Evolutionary conservation across 345 rosid species (phyloP).

Genomic region (Garcia nutans): DNA sequence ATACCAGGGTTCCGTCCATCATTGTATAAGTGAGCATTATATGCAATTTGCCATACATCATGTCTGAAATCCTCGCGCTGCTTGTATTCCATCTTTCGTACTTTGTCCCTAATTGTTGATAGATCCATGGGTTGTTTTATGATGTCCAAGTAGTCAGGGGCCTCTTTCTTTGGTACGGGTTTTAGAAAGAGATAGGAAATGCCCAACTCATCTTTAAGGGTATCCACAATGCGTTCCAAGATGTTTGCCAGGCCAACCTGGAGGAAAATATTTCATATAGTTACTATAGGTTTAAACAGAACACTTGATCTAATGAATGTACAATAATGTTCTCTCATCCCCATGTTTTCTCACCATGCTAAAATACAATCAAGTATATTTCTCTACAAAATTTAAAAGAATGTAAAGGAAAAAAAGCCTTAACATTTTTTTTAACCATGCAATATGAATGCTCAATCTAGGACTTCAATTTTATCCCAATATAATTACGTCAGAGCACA

Average conservation of each 20-base stretch:
- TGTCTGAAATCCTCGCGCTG: slow-evolving; percentile 68
- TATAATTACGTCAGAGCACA: too few relatives aligned
- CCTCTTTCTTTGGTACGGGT: slow-evolving; percentile 88
- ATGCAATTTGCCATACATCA: slow-evolving; percentile 80
- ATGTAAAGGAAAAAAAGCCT: too few relatives aligned
- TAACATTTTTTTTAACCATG: too few relatives aligned
- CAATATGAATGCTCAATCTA: too few relatives aligned
- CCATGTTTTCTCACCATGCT: background rate
- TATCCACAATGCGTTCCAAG: slow-evolving; percentile 72
- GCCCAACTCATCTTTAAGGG: slow-evolving; percentile 53
- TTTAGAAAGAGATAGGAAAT: slow-evolving; percentile 83
- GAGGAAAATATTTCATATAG: background rate
- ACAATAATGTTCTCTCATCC: background rate
- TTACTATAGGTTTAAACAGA: background rate
- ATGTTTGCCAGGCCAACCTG: slow-evolving; percentile 89
- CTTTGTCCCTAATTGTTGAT: slow-evolving; percentile 78
- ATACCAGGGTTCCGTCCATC: slow-evolving; percentile 80
- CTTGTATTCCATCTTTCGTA: slow-evolving; percentile 79
- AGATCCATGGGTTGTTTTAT: slow-evolving; percentile 84
- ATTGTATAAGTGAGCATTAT: slow-evolving; percentile 79
- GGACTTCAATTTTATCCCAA: too few relatives aligned
- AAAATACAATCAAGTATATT: too few relatives aligned
- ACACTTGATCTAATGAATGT: background rate
- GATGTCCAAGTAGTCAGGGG: slow-evolving; percentile 74
- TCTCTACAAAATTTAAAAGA: too few relatives aligned